Conservation (phyloP, 306 rosid species). For the Vicia villosa region DNA sequence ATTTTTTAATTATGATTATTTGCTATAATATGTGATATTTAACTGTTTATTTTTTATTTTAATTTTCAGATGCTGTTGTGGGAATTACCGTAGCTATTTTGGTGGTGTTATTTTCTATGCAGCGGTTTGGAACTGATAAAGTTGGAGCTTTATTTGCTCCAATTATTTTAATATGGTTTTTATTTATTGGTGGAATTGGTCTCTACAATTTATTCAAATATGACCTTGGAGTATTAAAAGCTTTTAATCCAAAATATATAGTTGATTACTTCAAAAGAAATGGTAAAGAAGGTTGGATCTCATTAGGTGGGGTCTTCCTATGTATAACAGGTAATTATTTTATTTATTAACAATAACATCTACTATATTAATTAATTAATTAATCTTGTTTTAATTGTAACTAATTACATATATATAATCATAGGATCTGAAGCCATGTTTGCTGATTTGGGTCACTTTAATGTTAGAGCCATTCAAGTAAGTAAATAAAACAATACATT, state of each 20-base stretch:
- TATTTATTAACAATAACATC: not conserved
- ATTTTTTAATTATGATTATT: not conserved
- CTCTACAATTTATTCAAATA: conserved; percentile 47
- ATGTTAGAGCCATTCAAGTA: conserved; percentile 70
- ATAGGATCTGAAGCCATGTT: conserved; percentile 92
- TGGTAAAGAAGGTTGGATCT: conserved; percentile 50
- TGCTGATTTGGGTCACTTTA: conserved; percentile 93
- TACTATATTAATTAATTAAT: not conserved
- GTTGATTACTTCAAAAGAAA: conserved; percentile 51
- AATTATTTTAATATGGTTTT: conserved; percentile 40
- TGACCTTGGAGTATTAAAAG: conserved; percentile 46
- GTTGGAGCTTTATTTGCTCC: conserved; percentile 52
- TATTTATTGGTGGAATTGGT: conserved; percentile 47
- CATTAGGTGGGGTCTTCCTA: conserved; percentile 54
- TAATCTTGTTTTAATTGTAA: conserved; percentile 20
- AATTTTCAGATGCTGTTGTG: conserved; percentile 41
- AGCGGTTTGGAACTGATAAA: conserved; percentile 55
- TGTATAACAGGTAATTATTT: conserved; percentile 43
- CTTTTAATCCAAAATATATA: conserved; percentile 53
- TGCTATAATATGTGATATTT: not conserved
- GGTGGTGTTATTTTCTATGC: conserved; percentile 32
- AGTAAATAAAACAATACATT: conserved; percentile 9
- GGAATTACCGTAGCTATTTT: conserved; percentile 46
- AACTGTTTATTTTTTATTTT: not conserved
- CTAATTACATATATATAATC: not conserved